These are phyloP conservation scores for Fragaria iinumae DNA, from an alignment of 306 rosid species.

Conservation along the genomic window DNA sequence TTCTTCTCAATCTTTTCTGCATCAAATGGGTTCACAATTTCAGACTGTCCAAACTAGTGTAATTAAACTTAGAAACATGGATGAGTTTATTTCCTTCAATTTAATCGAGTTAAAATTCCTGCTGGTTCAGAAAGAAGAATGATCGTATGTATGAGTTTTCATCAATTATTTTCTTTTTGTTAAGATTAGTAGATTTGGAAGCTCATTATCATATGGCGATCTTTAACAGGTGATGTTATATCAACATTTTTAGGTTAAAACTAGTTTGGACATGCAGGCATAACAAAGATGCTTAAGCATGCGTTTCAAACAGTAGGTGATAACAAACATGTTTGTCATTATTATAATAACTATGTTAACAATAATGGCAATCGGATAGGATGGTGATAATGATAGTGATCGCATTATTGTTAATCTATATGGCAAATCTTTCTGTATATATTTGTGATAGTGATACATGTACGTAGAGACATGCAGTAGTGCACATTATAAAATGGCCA, in stretches of 20 bases:
- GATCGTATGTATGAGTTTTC: not conserved
- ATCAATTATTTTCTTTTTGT: not conserved
- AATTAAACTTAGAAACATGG: not conserved
- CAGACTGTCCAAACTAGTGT: too few relatives aligned
- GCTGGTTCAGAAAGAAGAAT: not conserved
- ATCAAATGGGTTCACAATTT: too few relatives aligned
- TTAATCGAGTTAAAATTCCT: not conserved
- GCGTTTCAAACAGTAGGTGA: constrained; percentile 5
- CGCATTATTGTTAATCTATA: not conserved
- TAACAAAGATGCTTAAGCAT: not conserved
- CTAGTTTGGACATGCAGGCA: too few relatives aligned
- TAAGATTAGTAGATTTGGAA: not conserved
- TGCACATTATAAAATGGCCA: not conserved
- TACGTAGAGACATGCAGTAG: not conserved
- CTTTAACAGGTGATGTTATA: not conserved
- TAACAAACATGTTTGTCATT: not conserved
- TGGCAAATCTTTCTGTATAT: not conserved
- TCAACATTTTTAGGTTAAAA: not conserved
- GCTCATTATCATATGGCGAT: not conserved
- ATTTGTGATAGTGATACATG: constrained; percentile 4
- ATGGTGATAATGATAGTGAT: constrained; percentile 6
- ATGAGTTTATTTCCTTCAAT: not conserved
- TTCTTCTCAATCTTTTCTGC: too few relatives aligned
- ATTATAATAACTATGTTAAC: too few relatives aligned
- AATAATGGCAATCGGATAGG: not conserved